Evolutionary conservation across 1,284 basidiomycete species (phyloP).

Genomic region (Ceratobasidium sp.): DNA sequence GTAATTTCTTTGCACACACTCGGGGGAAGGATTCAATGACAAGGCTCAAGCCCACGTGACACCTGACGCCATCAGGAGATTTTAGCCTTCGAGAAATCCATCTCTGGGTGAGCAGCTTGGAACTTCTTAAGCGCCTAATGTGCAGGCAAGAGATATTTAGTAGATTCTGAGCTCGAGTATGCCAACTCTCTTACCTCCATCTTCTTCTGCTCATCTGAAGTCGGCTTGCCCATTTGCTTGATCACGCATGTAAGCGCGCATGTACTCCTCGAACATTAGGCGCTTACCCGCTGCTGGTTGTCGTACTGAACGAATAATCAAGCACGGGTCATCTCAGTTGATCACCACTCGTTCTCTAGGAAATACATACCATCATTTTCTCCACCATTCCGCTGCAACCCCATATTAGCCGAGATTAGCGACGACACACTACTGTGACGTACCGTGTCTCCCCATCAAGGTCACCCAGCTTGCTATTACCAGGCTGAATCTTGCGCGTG

Average conservation of each 20-base stretch:
- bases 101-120: slow-evolving; percentile 89
- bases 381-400: slow-evolving; percentile 91
- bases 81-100: slow-evolving; percentile 95
- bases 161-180: slow-evolving; percentile 18
- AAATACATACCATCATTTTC: slow-evolving; percentile 97
- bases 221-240: slow-evolving; percentile 95
- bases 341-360: too few species aligned
- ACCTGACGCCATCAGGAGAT: slow-evolving; percentile 65
- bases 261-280: background rate
- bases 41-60: background rate
- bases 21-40: background rate
- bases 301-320: slow-evolving; percentile 77
- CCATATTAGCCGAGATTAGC: slow-evolving; percentile 25
- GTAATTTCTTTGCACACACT: background rate
- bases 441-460: slow-evolving; percentile 93
- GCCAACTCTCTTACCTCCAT: slow-evolving; percentile 71
- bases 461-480: slow-evolving; percentile 96
- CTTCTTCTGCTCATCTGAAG: slow-evolving; percentile 91
- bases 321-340: slow-evolving; percentile 38
- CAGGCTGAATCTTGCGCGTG: slow-evolving; percentile 95
- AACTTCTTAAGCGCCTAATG: slow-evolving; percentile 86
- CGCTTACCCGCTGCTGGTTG: slow-evolving; percentile 90
- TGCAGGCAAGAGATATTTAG: background rate
- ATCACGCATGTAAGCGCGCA: slow-evolving; percentile 27
- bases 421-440: slow-evolving; percentile 43